Conservation (phyloP, 495 filamentous ascomycete genomes). For the Lasiosphaeria ovina region DNA sequence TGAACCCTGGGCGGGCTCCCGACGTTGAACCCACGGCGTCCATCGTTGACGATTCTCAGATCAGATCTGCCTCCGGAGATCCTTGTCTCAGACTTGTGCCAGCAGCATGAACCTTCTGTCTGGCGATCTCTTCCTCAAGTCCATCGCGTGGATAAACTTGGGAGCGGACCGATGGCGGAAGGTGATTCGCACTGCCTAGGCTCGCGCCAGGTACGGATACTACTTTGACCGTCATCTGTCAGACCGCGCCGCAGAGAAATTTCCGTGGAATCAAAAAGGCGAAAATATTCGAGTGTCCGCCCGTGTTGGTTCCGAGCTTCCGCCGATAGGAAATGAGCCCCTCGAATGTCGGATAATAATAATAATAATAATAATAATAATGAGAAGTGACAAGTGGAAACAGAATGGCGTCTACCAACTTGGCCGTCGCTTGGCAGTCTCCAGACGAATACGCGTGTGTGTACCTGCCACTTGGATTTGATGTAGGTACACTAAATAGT, state of each 20-base stretch:
- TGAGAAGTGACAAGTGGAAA: neutral
- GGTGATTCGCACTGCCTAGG: too few species aligned
- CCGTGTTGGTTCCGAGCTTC: neutral
- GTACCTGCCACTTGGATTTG: too few species aligned
- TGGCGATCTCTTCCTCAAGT: neutral
- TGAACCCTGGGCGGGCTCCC: slow-evolving; percentile 3
- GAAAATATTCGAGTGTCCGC: too few species aligned
- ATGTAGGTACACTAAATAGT: too few species aligned
- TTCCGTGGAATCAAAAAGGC: neutral
- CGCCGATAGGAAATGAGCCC: neutral
- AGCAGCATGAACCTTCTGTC: slow-evolving; percentile 11
- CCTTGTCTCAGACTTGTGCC: slow-evolving; percentile 23
- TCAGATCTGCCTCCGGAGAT: slow-evolving; percentile 15
- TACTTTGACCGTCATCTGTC: too few species aligned
- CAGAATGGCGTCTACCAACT: too few species aligned
- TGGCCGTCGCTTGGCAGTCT: too few species aligned
- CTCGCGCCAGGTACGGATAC: too few species aligned
- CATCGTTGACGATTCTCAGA: slow-evolving; percentile 13
- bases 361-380: neutral
- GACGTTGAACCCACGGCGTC: slow-evolving; percentile 1
- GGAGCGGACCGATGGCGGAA: neutral
- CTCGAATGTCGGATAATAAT: neutral
- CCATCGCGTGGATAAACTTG: slow-evolving; percentile 19
- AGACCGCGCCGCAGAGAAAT: neutral
- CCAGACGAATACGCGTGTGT: too few species aligned